These are phyloP conservation scores for Termitomyces titanicus DNA, from an alignment of 768 basidiomycete species.

Conservation along the genomic window DNA sequence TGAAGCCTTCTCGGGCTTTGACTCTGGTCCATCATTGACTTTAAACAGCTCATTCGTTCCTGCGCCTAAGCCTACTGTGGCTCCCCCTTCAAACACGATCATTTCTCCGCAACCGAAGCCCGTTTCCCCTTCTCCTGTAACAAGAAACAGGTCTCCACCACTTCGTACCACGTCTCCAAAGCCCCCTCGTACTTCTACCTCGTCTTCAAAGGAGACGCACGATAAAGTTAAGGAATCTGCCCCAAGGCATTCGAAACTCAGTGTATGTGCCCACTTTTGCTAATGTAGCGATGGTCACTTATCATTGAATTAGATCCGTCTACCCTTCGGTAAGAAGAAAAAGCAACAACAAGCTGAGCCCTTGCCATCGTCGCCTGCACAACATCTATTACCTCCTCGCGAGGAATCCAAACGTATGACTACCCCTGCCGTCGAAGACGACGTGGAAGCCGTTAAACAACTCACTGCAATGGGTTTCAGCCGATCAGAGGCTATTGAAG, in stretches of 20 bases:
- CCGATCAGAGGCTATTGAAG: conserved; percentile 73
- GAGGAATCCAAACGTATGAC: conserved; percentile 38
- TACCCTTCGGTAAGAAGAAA: conserved; percentile 79
- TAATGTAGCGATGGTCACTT: background rate
- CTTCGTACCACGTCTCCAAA: conserved; percentile 56
- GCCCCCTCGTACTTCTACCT: conserved; percentile 54
- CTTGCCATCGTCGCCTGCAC: conserved; percentile 37
- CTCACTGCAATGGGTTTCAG: conserved; percentile 91
- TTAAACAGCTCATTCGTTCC: conserved; percentile 36
- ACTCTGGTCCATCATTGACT: conserved; percentile 33
- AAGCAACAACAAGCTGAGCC: conserved; percentile 52
- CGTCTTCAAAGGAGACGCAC: conserved; percentile 54
- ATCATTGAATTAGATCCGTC: conserved; percentile 45
- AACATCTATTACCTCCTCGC: conserved; percentile 37
- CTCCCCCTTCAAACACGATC: conserved; percentile 19
- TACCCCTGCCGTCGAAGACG: conserved; percentile 63
- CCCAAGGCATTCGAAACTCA: conserved; percentile 69
- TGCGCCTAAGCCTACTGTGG: conserved; percentile 8
- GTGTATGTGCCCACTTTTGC: conserved; percentile 45
- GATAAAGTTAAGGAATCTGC: conserved; percentile 56
- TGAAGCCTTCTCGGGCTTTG: conserved; percentile 54
- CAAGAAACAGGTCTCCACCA: conserved; percentile 41
- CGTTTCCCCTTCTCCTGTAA: conserved; percentile 35
- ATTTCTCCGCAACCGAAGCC: conserved; percentile 32
- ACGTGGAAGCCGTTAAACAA: conserved; percentile 74